Percentiles rank a stretch among this genome's conserved stretches.
Conservation (phyloP, 2,329 filamentous ascomycete genomes). For the Neofusicoccum umdonicola region DNA sequence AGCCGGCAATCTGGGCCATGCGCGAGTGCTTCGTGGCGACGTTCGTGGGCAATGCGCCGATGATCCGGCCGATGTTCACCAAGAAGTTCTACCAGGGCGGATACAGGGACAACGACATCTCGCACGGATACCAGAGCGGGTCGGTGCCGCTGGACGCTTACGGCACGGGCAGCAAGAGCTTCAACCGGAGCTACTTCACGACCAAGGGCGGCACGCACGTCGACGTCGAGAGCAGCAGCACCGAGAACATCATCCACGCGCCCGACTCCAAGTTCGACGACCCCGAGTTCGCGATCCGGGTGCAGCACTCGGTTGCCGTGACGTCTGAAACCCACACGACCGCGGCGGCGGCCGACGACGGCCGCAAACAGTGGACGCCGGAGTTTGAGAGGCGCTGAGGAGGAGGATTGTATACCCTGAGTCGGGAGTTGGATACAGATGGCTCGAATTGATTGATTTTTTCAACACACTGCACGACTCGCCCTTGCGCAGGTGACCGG, state of each 20-base stretch:
- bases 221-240: neutral
- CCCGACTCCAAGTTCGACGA: neutral
- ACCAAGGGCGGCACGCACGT: neutral
- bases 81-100: constrained; percentile 17
- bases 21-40: constrained; percentile 40
- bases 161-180: neutral
- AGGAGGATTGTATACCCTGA: too few relatives aligned
- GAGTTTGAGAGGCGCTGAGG: neutral
- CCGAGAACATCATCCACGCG: neutral
- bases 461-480: too few relatives aligned
- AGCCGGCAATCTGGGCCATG: constrained; percentile 38
- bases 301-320: neutral
- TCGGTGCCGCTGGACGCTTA: neutral
- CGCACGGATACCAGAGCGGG: neutral
- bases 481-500: too few relatives aligned
- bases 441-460: too few relatives aligned
- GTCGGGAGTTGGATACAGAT: too few relatives aligned
- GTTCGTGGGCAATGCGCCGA: constrained; percentile 38
- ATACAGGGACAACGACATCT: neutral
- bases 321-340: neutral
- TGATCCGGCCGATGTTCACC: constrained; percentile 30
- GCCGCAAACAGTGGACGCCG: neutral
- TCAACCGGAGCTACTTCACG: neutral
- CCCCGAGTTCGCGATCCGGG: neutral
- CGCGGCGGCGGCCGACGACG: neutral